These are phyloP conservation scores for Solanum piurae DNA, from an alignment of 257 asterid genomes.

Conservation along the genomic window DNA sequence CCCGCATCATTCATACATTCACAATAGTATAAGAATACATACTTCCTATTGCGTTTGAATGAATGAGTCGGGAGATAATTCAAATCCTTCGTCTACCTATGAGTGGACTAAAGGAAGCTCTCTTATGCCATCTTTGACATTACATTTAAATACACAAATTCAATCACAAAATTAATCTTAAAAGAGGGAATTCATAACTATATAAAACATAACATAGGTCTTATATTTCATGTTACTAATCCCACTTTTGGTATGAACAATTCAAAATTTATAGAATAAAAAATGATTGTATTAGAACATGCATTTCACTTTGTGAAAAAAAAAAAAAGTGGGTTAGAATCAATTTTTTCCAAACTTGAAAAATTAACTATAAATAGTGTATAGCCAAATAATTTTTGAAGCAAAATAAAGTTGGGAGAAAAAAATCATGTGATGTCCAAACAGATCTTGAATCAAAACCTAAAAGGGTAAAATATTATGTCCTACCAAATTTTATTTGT, in stretches of 20 bases:
- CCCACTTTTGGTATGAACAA: neutral
- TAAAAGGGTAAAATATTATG: neutral
- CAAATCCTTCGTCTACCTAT: constrained; percentile 36
- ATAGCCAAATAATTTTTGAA: neutral
- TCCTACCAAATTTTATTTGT: neutral
- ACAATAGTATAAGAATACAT: constrained; percentile 4
- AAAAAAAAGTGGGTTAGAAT: neutral
- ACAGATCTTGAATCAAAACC: neutral
- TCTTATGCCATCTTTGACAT: constrained; percentile 3
- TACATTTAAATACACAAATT: neutral
- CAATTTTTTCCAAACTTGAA: neutral
- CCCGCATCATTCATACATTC: constrained; percentile 77
- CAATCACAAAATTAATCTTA: neutral
- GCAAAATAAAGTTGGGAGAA: neutral
- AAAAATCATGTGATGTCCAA: neutral
- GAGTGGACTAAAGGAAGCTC: constrained; percentile 80
- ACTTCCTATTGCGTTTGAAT: constrained; percentile 31
- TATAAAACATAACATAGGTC: neutral
- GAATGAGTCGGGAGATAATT: constrained; percentile 77
- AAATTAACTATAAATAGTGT: neutral
- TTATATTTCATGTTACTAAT: neutral
- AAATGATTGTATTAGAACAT: neutral
- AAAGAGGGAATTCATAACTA: neutral
- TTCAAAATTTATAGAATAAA: too few relatives aligned
- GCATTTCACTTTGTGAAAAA: neutral